Evolutionary conservation across 805 yeast species (phyloP).

Genomic region (Tetrapisispora iriomotensis): DNA sequence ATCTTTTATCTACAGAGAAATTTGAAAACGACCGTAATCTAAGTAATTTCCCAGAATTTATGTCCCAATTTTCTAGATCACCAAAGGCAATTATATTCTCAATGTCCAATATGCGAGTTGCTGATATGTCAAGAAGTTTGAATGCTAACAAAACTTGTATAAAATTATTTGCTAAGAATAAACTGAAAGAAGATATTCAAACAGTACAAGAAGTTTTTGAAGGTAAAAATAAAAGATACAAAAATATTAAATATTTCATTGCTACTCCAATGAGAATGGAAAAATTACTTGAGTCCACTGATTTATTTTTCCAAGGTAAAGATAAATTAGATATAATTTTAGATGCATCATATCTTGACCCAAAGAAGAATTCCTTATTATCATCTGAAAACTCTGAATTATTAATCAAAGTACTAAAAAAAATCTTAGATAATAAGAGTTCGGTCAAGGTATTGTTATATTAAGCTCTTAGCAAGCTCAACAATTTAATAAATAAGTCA

Average conservation of each 20-base stretch:
- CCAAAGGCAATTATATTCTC: slow-evolving; percentile 42
- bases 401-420: slow-evolving; percentile 20
- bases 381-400: slow-evolving; percentile 20
- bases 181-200: slow-evolving; percentile 48
- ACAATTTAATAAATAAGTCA: no score
- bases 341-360: slow-evolving; percentile 28
- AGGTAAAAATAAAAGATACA: slow-evolving; percentile 10
- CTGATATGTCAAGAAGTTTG: slow-evolving; percentile 69
- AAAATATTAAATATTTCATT: slow-evolving; percentile 20
- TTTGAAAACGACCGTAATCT: slow-evolving; percentile 45
- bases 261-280: slow-evolving; percentile 27
- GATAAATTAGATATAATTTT: slow-evolving; percentile 28
- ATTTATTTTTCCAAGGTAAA: slow-evolving; percentile 25
- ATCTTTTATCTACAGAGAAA: slow-evolving; percentile 53
- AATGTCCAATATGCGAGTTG: slow-evolving; percentile 77
- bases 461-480: no score
- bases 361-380: slow-evolving; percentile 22
- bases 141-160: slow-evolving; percentile 44
- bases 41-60: slow-evolving; percentile 45
- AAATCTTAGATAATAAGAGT: slow-evolving; percentile 24
- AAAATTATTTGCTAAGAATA: slow-evolving; percentile 68
- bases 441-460: slow-evolving; percentile 27
- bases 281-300: slow-evolving; percentile 20
- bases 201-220: slow-evolving; percentile 18
- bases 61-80: slow-evolving; percentile 41